Percentiles rank a stretch among this genome's conserved stretches.
These are phyloP conservation scores for Penicillium taxi DNA, from an alignment of 495 filamentous ascomycete genomes.

Conservation along the genomic window DNA sequence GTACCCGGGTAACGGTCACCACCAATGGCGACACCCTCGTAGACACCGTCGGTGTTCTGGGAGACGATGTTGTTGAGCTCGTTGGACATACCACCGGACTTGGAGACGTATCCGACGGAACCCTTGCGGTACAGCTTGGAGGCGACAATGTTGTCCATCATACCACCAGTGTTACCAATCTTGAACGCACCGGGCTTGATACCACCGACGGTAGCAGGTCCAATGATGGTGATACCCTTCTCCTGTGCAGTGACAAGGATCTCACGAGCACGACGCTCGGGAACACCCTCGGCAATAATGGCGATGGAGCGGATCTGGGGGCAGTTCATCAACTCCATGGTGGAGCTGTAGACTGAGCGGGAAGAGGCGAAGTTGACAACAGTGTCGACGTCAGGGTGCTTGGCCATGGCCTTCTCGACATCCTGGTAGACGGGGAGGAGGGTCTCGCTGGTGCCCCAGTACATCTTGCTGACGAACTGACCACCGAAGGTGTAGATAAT, in stretches of 20 bases:
- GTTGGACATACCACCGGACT: constrained; percentile 99
- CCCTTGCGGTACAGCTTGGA: constrained; percentile 99
- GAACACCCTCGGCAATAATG: constrained; percentile 98
- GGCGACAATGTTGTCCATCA: constrained; percentile 99
- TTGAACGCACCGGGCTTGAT: constrained; percentile 99
- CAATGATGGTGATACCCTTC: constrained; percentile 99
- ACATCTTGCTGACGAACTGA: constrained; percentile 99
- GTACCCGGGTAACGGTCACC: constrained; percentile 98
- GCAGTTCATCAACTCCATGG: constrained; percentile 95
- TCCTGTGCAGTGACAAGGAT: constrained; percentile 90
- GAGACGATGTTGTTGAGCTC: constrained; percentile 99
- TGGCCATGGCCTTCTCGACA: constrained; percentile 86
- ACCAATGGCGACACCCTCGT: constrained; percentile 98
- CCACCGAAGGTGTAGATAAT: constrained; percentile 99
- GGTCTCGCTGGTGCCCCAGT: constrained; percentile 99
- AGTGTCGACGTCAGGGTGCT: constrained; percentile 94
- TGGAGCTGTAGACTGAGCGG: constrained; percentile 94
- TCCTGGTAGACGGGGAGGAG: constrained; percentile 97
- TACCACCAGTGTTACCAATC: constrained; percentile 99
- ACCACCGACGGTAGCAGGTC: constrained; percentile 95
- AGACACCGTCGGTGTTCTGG: constrained; percentile 91
- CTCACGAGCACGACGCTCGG: constrained; percentile 95
- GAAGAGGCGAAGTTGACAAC: constrained; percentile 99
- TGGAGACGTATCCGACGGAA: constrained; percentile 98
- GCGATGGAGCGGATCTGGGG: constrained; percentile 97